These are phyloP conservation scores for Cymbopogon flexuosus DNA, from an alignment of 202 grass and related monocot genomes.

Conservation along the genomic window DNA sequence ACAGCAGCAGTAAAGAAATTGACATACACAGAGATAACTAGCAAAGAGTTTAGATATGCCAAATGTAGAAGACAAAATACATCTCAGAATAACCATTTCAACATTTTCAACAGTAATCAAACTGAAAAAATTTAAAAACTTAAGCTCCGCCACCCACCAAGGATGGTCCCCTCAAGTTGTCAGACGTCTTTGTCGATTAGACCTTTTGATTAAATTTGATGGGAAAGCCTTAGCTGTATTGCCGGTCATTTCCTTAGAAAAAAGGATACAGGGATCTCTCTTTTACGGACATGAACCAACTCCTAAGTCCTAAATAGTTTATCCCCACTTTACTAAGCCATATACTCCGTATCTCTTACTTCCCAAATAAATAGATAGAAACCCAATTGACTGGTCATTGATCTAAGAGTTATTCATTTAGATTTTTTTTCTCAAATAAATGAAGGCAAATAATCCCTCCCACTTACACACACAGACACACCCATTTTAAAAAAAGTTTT, in stretches of 20 bases:
- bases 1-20: neutral
- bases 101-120: neutral
- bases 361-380: neutral
- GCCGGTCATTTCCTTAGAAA: neutral
- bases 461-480: neutral
- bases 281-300: neutral
- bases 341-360: neutral
- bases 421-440: neutral
- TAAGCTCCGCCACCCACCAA: neutral
- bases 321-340: neutral
- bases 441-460: neutral
- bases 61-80: constrained; percentile 7
- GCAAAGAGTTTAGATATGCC: neutral
- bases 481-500: neutral
- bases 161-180: neutral
- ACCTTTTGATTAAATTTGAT: neutral
- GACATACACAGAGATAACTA: neutral
- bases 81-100: neutral
- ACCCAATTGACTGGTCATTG: neutral
- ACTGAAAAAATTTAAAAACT: neutral
- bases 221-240: neutral
- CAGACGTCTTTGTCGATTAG: neutral
- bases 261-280: neutral
- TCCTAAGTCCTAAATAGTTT: neutral
- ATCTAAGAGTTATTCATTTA: neutral